phyloP scores from a whole-genome alignment of 164 flowering plant genomes.

The Aristolochia contorta region DNA sequence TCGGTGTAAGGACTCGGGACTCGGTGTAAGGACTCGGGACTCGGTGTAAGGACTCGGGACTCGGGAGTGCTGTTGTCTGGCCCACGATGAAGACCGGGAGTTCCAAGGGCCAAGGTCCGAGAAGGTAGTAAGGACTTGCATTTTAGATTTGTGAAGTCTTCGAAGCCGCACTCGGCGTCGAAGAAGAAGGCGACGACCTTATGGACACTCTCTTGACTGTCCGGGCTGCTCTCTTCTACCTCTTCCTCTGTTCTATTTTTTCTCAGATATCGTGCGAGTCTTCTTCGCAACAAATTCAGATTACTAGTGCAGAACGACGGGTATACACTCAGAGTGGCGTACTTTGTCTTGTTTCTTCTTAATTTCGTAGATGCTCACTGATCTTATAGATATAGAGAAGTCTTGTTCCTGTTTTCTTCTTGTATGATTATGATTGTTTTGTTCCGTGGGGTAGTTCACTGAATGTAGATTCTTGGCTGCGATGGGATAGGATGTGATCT shows the following conservation, averaged over 20 bases:
- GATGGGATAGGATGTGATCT: not conserved
- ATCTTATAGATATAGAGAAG: not conserved
- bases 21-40: too few relatives aligned
- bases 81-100: too few relatives aligned
- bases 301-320: slow-evolving; percentile 71
- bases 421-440: not conserved
- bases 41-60: too few relatives aligned
- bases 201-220: not conserved
- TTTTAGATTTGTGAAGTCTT: too few relatives aligned
- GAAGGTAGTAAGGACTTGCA: too few relatives aligned
- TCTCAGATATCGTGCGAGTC: slow-evolving; percentile 1
- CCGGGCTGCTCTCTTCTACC: not conserved
- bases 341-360: not conserved
- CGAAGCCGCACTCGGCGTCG: too few relatives aligned
- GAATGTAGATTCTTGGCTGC: not conserved
- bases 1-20: too few relatives aligned
- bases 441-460: not conserved
- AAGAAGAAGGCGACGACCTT: too few relatives aligned
- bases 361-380: not conserved
- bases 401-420: not conserved
- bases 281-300: slow-evolving; percentile 31
- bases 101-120: too few relatives aligned
- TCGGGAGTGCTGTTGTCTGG: too few relatives aligned
- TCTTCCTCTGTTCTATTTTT: slow-evolving; percentile 1
- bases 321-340: slow-evolving; percentile 23